These are phyloP conservation scores for Breynia disticha DNA, from an alignment of 441 rosid genomes.

Conservation along the genomic window DNA sequence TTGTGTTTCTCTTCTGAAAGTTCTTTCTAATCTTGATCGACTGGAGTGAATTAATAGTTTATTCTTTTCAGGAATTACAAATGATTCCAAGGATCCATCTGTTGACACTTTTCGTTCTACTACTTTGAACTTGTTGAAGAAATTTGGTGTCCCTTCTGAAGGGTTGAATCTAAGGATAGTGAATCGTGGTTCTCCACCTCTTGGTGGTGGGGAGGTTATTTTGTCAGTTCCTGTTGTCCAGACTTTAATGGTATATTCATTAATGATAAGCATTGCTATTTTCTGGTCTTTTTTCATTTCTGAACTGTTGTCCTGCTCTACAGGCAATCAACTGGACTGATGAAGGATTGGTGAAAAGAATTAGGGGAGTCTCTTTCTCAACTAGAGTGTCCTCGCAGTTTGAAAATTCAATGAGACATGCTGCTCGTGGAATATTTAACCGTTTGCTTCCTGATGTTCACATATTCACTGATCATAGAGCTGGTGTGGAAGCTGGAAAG, in stretches of 20 bases:
- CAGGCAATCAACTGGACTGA: conserved; percentile 73
- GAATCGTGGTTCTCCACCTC: conserved; percentile 67
- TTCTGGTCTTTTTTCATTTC: not conserved
- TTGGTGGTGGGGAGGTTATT: conserved; percentile 77
- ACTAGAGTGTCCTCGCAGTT: conserved; percentile 55
- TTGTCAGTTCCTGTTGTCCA: conserved; percentile 58
- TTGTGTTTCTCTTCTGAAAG: not conserved
- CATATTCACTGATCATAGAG: conserved; percentile 55
- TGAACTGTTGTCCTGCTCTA: conserved; percentile 8
- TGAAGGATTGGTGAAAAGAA: conserved; percentile 86
- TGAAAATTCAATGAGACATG: conserved; percentile 68
- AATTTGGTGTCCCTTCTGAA: conserved; percentile 67
- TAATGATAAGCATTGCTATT: not conserved
- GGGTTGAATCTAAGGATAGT: conserved; percentile 66
- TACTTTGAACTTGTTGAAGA: conserved; percentile 60
- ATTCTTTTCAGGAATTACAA: conserved; percentile 60
- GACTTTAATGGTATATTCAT: conserved; percentile 33
- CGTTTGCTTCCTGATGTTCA: conserved; percentile 81
- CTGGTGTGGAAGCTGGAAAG: conserved; percentile 79
- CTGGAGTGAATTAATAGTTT: not conserved
- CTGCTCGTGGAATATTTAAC: conserved; percentile 89
- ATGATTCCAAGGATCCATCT: conserved; percentile 64
- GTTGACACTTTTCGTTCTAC: conserved; percentile 69
- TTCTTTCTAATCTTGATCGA: not conserved
- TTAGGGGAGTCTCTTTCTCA: conserved; percentile 77